Evolutionary conservation across 2,329 filamentous ascomycete species (phyloP).

Genomic region (Pseudogymnoascus sp.): DNA sequence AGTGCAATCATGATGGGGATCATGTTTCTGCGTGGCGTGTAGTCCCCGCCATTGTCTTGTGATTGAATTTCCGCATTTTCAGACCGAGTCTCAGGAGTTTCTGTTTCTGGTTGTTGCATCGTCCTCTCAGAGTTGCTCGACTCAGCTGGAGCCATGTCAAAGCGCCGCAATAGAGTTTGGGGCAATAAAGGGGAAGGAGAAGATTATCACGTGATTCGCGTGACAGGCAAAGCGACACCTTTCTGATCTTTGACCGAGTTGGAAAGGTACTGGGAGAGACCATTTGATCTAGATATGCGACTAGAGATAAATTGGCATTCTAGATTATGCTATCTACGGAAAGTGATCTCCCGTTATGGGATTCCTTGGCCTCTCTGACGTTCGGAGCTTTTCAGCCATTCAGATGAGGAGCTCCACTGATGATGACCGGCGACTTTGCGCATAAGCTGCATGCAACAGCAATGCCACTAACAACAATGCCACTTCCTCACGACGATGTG

Average conservation of each 20-base stretch:
- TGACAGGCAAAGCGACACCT: constrained; percentile 8
- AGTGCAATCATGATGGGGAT: constrained; percentile 11
- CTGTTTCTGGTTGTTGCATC: constrained; percentile 8
- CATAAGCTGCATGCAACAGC: constrained; percentile 8
- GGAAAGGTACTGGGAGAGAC: constrained; percentile 8
- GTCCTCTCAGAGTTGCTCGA: constrained; percentile 9
- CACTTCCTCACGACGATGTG: constrained; percentile 5
- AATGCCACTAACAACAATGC: background rate
- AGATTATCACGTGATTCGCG: constrained; percentile 8
- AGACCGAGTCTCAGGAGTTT: constrained; percentile 9
- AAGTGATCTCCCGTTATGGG: background rate
- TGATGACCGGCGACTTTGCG: constrained; percentile 6
- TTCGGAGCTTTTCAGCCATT: constrained; percentile 9
- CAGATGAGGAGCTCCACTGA: constrained; percentile 7
- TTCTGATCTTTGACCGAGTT: constrained; percentile 10
- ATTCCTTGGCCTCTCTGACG: constrained; percentile 3
- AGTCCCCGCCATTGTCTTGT: constrained; percentile 9
- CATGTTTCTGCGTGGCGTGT: constrained; percentile 9
- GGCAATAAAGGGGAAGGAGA: constrained; percentile 5
- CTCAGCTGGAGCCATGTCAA: constrained; percentile 10
- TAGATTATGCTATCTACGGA: constrained; percentile 4
- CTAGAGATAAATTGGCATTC: constrained; percentile 6
- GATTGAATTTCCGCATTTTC: constrained; percentile 10
- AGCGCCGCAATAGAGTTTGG: constrained; percentile 9
- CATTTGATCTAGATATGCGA: constrained; percentile 9